Percentiles rank a stretch among this genome's conserved stretches.
These are phyloP conservation scores for Sanghuangporus weigelae DNA, from an alignment of 1,284 basidiomycete species.

Conservation along the genomic window DNA sequence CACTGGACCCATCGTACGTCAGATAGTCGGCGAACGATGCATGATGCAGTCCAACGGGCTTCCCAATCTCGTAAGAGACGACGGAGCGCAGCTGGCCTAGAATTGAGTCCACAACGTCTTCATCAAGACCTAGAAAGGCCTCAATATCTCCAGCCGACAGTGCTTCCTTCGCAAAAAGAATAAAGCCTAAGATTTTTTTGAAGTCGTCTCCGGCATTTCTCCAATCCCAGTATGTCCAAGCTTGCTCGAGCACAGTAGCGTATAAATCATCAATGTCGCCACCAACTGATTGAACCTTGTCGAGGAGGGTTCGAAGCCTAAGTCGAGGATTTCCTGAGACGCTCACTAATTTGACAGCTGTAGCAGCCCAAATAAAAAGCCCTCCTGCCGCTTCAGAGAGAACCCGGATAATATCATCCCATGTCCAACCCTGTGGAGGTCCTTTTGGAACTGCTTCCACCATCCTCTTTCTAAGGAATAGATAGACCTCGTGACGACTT, in stretches of 20 bases:
- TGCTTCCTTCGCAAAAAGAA: background rate
- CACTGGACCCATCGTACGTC: background rate
- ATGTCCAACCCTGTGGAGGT: background rate
- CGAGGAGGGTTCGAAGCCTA: background rate
- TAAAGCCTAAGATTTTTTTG: background rate
- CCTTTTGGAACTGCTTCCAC: background rate
- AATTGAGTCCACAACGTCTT: background rate
- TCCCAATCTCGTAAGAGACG: background rate
- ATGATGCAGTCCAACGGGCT: background rate
- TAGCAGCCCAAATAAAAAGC: background rate
- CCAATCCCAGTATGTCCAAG: background rate
- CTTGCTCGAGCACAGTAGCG: background rate
- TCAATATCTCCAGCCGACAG: background rate
- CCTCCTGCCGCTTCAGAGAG: background rate
- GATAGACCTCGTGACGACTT: background rate
- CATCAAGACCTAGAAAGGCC: background rate
- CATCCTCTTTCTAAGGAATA: background rate
- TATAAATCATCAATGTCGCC: background rate
- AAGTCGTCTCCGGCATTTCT: background rate
- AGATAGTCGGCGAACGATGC: background rate
- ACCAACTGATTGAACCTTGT: background rate
- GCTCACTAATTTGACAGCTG: background rate
- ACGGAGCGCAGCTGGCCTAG: background rate
- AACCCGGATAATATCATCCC: background rate
- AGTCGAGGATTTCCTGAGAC: background rate